Evolutionary conservation across 139 green algal species (phyloP).

Genomic region (Haematococcus lacustris): DNA sequence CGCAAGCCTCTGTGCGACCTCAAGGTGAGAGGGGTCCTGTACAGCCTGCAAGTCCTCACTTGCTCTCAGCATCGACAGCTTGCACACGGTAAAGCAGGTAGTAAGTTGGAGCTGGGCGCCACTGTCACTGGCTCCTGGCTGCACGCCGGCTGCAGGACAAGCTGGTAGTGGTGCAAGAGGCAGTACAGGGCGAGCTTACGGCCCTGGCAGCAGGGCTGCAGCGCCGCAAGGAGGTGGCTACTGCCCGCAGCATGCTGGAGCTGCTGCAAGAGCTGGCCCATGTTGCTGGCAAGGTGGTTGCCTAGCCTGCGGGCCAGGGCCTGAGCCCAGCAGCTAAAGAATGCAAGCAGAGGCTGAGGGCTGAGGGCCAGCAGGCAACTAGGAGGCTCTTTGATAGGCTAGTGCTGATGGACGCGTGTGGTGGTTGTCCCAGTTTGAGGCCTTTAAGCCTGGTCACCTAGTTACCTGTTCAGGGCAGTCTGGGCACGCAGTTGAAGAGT

Average conservation of each 20-base stretch:
- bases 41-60: not conserved
- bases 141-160: conserved; percentile 18
- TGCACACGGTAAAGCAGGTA: not conserved
- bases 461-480: too few species aligned
- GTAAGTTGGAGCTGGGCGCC: not conserved
- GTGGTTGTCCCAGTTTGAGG: too few species aligned
- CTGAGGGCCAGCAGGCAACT: too few species aligned
- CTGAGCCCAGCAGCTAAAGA: too few species aligned
- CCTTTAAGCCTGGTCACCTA: too few species aligned
- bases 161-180: conserved; percentile 27
- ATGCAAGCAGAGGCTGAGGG: too few species aligned
- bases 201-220: conserved; percentile 61
- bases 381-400: too few species aligned
- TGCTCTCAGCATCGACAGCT: not conserved
- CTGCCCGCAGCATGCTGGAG: conserved; percentile 65
- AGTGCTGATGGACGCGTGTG: too few species aligned
- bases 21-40: conserved; percentile 31
- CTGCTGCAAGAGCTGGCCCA: conserved; percentile 80
- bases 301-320: too few species aligned
- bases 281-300: conserved; percentile 80
- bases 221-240: conserved; percentile 60
- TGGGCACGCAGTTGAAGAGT: too few species aligned
- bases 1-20: conserved; percentile 68
- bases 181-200: conserved; percentile 42
- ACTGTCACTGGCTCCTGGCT: not conserved